Base-by-base conservation (phyloP, 2,329 filamentous ascomycete genomes). In the Botrytis porri region DNA sequence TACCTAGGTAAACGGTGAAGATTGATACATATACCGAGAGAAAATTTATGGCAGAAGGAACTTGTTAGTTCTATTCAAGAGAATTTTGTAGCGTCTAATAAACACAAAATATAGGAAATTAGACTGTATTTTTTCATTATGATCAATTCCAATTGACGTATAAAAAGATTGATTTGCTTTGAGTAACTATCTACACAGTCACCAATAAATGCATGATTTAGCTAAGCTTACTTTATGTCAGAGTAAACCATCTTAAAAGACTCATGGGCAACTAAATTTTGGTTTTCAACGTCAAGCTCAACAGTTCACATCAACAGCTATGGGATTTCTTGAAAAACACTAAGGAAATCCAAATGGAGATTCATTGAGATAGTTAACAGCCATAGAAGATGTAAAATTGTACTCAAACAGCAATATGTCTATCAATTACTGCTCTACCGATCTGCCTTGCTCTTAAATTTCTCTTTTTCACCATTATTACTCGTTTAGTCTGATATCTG, bases 201-300 rank as follows among this genome's bases (percentile, higher is more conserved):
- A 4, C 7, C 16, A 4, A 18, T 29, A 4, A 18, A 54, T 29
- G 7, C 14, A n/a, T 54, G 4, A 14, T n/a, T 16, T 16, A 29
- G n/a, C 12, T 54, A 29, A 29, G 1, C 3, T 54, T 16, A 25
- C 16, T 16, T 0, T 7, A n/a, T 29, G 5, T 54, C 18, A 16
- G n/a, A 9, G 2, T 1, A 29, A 14, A 18, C 9, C 3, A 29
- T 54, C 3, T 4, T 54, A 2, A 1, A 1, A 29, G 14, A 2
- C n/a, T 54, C 14, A 54, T 29, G 12, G n/a, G 6, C 5, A 18
- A n/a, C 51, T 2, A 14, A 29, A 54, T 18, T 18, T 16, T 16
- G 3, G 6, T 8, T 29, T 54, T 54, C n/a, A 12, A 29, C 18
- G 25, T 54, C 51, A 29, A 18, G 6, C 51, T 54, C 25, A 29